Conservation (phyloP, 75 land plant genomes). For the Picea glauca region DNA sequence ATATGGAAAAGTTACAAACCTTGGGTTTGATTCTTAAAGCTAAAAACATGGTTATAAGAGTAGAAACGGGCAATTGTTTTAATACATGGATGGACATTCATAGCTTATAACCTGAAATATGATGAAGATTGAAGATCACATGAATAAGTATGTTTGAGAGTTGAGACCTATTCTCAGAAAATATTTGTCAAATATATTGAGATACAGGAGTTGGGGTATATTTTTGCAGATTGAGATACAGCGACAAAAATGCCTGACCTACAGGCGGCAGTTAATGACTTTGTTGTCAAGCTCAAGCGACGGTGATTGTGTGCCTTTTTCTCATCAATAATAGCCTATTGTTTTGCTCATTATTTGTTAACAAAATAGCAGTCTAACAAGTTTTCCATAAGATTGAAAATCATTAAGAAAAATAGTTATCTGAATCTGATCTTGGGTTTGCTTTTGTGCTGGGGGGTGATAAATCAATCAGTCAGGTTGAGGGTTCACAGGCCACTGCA, state of each 20-base stretch:
- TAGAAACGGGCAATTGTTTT: too few relatives aligned
- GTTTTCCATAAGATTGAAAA: not conserved
- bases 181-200: too few relatives aligned
- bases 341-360: not conserved
- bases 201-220: too few relatives aligned
- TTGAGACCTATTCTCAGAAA: too few relatives aligned
- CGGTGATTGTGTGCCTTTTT: slow-evolving; percentile 40
- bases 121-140: too few relatives aligned
- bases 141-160: too few relatives aligned
- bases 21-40: too few relatives aligned
- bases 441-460: not conserved
- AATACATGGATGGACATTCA: too few relatives aligned
- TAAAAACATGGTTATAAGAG: too few relatives aligned
- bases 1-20: too few relatives aligned
- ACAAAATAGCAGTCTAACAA: not conserved
- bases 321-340: not conserved
- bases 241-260: slow-evolving; percentile 61
- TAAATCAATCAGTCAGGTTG: slow-evolving; percentile 66
- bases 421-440: not conserved
- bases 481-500: slow-evolving; percentile 89
- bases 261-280: slow-evolving; percentile 72
- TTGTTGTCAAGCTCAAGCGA: slow-evolving; percentile 71
- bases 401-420: slow-evolving; percentile 1
- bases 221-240: too few relatives aligned
- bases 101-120: too few relatives aligned